Evolutionary conservation across 148 eudicot species (phyloP), one percentile per base, ranked within the genome.

Genomic region (Chenopodium quinoa): DNA sequence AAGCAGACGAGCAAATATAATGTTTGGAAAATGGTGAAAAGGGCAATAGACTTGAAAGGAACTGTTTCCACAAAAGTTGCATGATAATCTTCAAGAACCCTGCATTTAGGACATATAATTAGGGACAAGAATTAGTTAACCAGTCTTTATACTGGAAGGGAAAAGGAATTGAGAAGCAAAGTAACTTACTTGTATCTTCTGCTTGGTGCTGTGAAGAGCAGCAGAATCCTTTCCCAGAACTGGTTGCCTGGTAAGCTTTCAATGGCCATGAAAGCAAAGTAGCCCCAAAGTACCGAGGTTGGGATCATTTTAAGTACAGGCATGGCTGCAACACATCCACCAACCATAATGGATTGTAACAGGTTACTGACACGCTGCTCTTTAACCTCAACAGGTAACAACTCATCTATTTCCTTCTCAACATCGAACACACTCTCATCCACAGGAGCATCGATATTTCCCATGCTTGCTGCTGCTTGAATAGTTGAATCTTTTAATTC

Each of bases 301-400:
- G 98, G 98, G 34, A 94, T 94, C 98, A 89, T 88, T 84, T 91
- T 91, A 34, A 94, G 88, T 20, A 85, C 56, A 10, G 98, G 98
- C 98, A 94, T 92, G 69, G 98, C 98, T n/a, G 92, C 97, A 73
- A 94, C 97, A 82, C 98, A 94, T 52, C 91, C 92, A 79, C 97
- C 94, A 23, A 94, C 98, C 94, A 94, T 89, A 7, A 83, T 22
- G 54, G 98, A 83, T 80, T 94, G 98, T 79, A 94, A 88, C 64
- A 94, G 80, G 85, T 92, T 92, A 86, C 98, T 94, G 8, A 94
- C 80, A 37, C 98, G 93, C 83, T 94, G 98, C 85, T 94, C 98
- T 89, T 94, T 94, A 4, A 94, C 98, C 83, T 94, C 98, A 69
- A 94, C 93, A 3, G 98, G 98, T 75, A 92, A 83, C 17, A 94